phyloP scores from a whole-genome alignment of 345 rosid genomes.

The Salix suchowensis region DNA sequence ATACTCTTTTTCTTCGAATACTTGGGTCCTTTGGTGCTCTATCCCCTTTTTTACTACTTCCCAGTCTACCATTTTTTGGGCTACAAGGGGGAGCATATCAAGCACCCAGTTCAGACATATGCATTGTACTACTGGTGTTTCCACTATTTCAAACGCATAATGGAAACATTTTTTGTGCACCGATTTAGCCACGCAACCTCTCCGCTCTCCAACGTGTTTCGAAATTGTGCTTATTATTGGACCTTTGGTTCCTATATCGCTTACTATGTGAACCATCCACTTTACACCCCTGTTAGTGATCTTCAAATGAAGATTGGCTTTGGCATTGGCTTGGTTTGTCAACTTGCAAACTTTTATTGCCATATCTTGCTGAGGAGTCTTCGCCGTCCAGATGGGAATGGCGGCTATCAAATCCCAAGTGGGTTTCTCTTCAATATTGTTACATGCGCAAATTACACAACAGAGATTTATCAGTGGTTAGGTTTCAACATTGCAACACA shows the following conservation, averaged over 20 bases:
- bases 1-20: slow-evolving; percentile 95
- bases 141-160: slow-evolving; percentile 91
- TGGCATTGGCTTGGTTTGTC: slow-evolving; percentile 73
- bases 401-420: slow-evolving; percentile 85
- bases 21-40: slow-evolving; percentile 81
- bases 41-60: slow-evolving; percentile 83
- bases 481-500: slow-evolving; percentile 97
- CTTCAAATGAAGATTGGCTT: slow-evolving; percentile 97
- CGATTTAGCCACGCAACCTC: slow-evolving; percentile 95
- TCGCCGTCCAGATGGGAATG: slow-evolving; percentile 60
- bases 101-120: slow-evolving; percentile 85
- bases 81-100: slow-evolving; percentile 50
- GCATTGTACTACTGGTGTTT: slow-evolving; percentile 93
- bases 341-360: slow-evolving; percentile 79
- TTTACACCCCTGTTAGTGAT: slow-evolving; percentile 84
- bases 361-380: slow-evolving; percentile 79
- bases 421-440: slow-evolving; percentile 94
- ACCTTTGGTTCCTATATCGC: slow-evolving; percentile 80
- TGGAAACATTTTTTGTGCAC: slow-evolving; percentile 93
- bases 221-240: slow-evolving; percentile 96
- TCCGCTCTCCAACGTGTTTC: slow-evolving; percentile 81
- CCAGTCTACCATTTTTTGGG: slow-evolving; percentile 78
- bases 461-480: slow-evolving; percentile 96
- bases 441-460: slow-evolving; percentile 95
- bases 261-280: slow-evolving; percentile 89